These are phyloP conservation scores for Skeletonema potamos DNA, from an alignment of 108 stramenopile species.

Conservation along the genomic window DNA sequence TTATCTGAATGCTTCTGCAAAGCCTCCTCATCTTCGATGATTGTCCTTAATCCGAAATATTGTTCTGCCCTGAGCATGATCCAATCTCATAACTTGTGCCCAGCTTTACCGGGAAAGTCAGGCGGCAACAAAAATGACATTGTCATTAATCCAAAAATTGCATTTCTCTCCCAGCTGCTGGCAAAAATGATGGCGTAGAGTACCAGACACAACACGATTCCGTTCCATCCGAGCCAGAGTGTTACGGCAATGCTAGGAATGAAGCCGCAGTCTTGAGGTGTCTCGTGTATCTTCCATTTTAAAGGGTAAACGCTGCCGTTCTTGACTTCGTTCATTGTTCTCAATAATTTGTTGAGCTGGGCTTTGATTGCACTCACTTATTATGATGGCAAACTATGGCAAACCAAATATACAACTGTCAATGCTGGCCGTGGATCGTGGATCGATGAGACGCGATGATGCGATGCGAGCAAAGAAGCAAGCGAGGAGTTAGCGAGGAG, in stretches of 20 bases:
- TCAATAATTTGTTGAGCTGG: no score
- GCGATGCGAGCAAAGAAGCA: no score
- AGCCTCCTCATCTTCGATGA: constrained; percentile 54
- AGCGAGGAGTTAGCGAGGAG: no score
- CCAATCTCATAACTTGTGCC: constrained; percentile 37
- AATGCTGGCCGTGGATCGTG: no score
- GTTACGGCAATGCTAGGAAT: constrained; percentile 33
- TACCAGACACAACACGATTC: constrained; percentile 19
- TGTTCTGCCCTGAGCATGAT: constrained; percentile 49
- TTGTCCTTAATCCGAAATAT: constrained; percentile 56
- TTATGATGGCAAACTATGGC: no score
- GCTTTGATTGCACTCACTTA: no score
- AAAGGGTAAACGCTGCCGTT: constrained; percentile 1
- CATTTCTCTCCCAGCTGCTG: constrained; percentile 16
- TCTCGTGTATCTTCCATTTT: constrained; percentile 35
- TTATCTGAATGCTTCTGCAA: constrained; percentile 27
- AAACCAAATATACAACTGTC: no score
- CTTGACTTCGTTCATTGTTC: not conserved
- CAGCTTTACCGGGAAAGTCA: constrained; percentile 38
- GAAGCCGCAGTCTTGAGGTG: constrained; percentile 30
- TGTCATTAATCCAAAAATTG: constrained; percentile 21
- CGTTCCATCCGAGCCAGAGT: constrained; percentile 49
- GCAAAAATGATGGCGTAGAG: constrained; percentile 32
- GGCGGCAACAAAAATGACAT: constrained; percentile 31
- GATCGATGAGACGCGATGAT: no score